Evolutionary conservation across 2,329 filamentous ascomycete genomes (phyloP), one percentile per base, ranked within the genome.

Genomic region (Metarhizium brunneum): DNA sequence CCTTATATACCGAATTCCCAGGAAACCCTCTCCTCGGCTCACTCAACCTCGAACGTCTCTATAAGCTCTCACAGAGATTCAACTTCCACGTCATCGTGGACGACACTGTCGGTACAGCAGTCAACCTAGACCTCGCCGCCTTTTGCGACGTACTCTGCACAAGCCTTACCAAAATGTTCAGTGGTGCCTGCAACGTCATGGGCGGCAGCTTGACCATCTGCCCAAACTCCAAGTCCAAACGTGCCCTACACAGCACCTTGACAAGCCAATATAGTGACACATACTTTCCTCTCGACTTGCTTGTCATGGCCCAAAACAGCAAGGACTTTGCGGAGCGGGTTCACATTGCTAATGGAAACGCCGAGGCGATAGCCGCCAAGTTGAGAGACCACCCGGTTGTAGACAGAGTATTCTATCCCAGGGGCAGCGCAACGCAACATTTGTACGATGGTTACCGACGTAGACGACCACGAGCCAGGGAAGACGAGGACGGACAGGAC

Each of bases 151-250:
- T 79, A 0, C 55, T 82, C 20, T 63, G 78, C n/a, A 76, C 75
- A 1, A 76, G 72, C 38, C 65, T 82, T 30, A 82, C 79, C 4
- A 83, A 83, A 62, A 72, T 73, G 18, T 83, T 84, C 60, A 79
- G 71, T 54, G 81, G 81, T 4, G 75, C 74, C 57, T 75, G 77
- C 30, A 76, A 84, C 58, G 75, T 79, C 48, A 76, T 82, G 71
- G 78, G 68, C 25, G 79, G 74, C 10, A 74, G 73, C 56, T 59
- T 70, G 10, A 67, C 73, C 18, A 62, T 81, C 35, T 77, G 76
- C 55, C 76, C 76, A 0, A 60, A 65, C 10, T 75, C 73, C 0
- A 58, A 56, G 2, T 58, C 67, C 56, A 72, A 75, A 60, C 2
- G 57, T 1, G 48, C 61, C 14, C 59, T 81, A 47, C 47, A 53